Base-by-base conservation (phyloP, 2,329 filamentous ascomycete genomes). In the Dactylella cylindrospora region DNA sequence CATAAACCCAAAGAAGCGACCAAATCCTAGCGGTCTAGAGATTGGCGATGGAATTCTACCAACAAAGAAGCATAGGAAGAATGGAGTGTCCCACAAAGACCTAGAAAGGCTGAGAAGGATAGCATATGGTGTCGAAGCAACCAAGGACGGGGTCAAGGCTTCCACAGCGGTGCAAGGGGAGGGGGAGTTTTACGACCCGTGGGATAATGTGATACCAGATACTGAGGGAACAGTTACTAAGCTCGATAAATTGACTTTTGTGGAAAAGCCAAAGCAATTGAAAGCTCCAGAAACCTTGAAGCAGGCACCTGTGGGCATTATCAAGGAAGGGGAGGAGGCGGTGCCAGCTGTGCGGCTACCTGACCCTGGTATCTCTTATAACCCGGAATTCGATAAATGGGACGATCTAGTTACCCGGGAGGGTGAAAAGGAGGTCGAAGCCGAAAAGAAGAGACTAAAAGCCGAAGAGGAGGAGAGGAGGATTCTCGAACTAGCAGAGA, bases 361-460 rank as follows among this genome's bases (percentile, higher is more conserved):
- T 1, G 80, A 83, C 5, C 88, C 85, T 12, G 90, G 88, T 59
- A 88, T 85, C 73, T 95, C 88, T 68, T 98, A 98, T 76, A 98
- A 98, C 72, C 93, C 93, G 0, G 77, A 82, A 4, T 94, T 94
- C 68, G 80, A 83, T 65, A 90, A 95, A 65, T 98, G 94, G 79
- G 85, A 90, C 68, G 79, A 81, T 6, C 81, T 91, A 12, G 76
- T 95, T 7, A 79, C 80, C 15, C 78, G 81, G 33, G 88, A 94
- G 73, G 86, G 88, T 38, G 80, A 68, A 25, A 68, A 68, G 47
- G 67, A 68, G 20, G 65, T 70, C 6, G 62, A 67, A 19, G 12
- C 66, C 19, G 68, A 70, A 39, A 66, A 62, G 50, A 67, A 68
- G 46, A 59, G 67, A n/a, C 25, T 68, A 22, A 50, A 57, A 8